Conservation (phyloP, 306 rosid species). For the Rosa multiflora region DNA sequence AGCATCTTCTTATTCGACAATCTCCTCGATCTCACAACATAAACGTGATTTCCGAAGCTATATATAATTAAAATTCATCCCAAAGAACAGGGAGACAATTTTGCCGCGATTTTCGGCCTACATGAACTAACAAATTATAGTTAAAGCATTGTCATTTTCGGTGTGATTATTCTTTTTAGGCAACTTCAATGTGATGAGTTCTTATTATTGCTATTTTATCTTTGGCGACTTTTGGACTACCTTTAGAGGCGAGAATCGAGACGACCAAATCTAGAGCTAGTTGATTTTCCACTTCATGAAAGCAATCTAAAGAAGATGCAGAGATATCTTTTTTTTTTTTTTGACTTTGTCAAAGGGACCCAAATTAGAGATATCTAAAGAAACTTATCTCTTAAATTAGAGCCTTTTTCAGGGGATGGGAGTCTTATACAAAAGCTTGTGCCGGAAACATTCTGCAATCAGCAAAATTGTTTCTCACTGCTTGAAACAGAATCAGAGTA, state of each 20-base stretch:
- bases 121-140: neutral
- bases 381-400: neutral
- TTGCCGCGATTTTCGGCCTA: neutral
- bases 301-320: constrained; percentile 4
- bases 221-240: constrained; percentile 13
- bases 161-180: neutral
- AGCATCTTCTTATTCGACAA: neutral
- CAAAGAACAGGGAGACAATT: neutral
- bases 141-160: neutral
- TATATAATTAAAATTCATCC: neutral
- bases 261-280: constrained; percentile 18
- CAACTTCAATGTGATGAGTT: neutral
- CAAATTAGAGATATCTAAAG: too few species aligned
- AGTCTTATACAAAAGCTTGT: neutral
- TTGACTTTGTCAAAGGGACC: too few species aligned
- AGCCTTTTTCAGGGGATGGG: neutral
- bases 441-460: neutral
- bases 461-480: neutral
- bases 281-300: constrained; percentile 18
- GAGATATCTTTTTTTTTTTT: neutral
- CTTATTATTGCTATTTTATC: neutral
- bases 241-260: neutral
- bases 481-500: neutral
- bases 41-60: neutral
- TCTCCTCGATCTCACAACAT: neutral